Evolutionary conservation across 495 filamentous ascomycete genomes (phyloP).

Genomic region (Extremus antarcticus): DNA sequence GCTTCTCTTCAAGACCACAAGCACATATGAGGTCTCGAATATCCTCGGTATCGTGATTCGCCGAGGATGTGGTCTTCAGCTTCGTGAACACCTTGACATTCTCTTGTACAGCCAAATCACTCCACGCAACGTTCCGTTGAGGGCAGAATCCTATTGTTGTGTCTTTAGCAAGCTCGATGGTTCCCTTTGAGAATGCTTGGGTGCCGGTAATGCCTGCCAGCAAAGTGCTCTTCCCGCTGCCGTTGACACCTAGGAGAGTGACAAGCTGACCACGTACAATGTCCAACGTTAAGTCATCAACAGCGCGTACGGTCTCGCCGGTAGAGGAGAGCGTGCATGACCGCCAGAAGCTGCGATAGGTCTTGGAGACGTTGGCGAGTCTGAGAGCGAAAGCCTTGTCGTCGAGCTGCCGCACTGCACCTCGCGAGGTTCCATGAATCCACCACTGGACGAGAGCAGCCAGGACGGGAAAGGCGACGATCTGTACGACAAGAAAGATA

Average conservation of each 20-base stretch:
- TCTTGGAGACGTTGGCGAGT: conserved; percentile 44
- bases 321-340: too few relatives aligned
- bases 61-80: conserved; percentile 53
- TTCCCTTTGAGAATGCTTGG: conserved; percentile 57
- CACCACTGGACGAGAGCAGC: conserved; percentile 58
- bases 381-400: conserved; percentile 3
- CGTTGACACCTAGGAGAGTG: conserved; percentile 78
- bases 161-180: conserved; percentile 58
- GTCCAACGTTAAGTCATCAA: conserved; percentile 54
- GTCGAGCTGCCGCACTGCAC: conserved; percentile 40
- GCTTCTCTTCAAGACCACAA: conserved; percentile 64
- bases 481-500: conserved; percentile 50
- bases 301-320: conserved; percentile 53
- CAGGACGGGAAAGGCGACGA: conserved; percentile 59
- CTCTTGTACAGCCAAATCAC: conserved; percentile 67
- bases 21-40: conserved; percentile 43
- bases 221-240: conserved; percentile 77
- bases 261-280: conserved; percentile 66
- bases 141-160: conserved; percentile 75
- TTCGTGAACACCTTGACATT: conserved; percentile 68
- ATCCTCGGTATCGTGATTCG: conserved; percentile 22
- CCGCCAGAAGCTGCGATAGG: conserved; percentile 20
- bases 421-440: conserved; percentile 63
- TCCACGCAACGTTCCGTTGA: conserved; percentile 71
- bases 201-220: conserved; percentile 75